Conservation (phyloP, 176 grass and related monocot species). For the Avena insularis region DNA sequence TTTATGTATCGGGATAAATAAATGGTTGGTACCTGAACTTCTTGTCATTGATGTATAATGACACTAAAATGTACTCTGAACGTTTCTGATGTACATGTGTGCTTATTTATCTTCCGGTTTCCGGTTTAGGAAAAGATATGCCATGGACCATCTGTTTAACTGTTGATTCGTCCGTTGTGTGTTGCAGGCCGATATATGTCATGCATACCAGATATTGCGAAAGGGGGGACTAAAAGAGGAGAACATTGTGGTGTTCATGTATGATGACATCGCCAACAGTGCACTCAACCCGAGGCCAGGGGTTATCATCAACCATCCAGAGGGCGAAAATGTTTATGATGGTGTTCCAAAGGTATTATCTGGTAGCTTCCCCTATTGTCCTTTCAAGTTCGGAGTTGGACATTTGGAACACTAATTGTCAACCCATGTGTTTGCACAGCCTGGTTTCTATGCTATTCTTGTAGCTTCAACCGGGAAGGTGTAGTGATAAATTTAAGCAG, state of each 20-base stretch:
- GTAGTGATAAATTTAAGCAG: background rate
- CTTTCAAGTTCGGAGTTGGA: background rate
- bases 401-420: background rate
- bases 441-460: background rate
- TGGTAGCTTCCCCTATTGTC: slow-evolving; percentile 1
- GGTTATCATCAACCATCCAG: slow-evolving; percentile 78
- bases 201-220: slow-evolving; percentile 80
- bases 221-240: slow-evolving; percentile 77
- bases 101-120: background rate
- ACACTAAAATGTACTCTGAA: background rate
- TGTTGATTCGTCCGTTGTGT: background rate
- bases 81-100: background rate
- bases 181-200: slow-evolving; percentile 85
- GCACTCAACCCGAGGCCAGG: slow-evolving; percentile 69
- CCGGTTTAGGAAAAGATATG: background rate
- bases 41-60: background rate
- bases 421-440: background rate
- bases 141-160: background rate
- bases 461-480: background rate
- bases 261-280: slow-evolving; percentile 78
- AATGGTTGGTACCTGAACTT: too few relatives aligned
- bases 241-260: slow-evolving; percentile 95
- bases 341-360: slow-evolving; percentile 77
- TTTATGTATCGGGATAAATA: too few relatives aligned
- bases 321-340: slow-evolving; percentile 81